phyloP scores from a whole-genome alignment of 1,284 basidiomycete species.

The Malassezia japonica region DNA sequence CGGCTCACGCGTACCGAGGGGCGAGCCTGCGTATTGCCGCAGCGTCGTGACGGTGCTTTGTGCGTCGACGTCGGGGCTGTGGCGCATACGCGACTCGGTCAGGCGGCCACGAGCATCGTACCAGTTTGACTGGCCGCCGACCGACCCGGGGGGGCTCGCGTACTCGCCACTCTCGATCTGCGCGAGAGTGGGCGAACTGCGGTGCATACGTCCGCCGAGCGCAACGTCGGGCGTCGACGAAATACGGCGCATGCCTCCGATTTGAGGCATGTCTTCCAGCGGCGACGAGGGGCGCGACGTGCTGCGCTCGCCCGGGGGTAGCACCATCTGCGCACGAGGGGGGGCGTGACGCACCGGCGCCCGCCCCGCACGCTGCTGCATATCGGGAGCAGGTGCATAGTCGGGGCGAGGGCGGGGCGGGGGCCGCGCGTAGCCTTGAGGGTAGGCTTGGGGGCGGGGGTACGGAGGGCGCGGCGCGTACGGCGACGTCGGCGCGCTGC shows the following conservation, averaged over 20 bases:
- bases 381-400: background rate
- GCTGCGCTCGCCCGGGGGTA: constrained; percentile 9
- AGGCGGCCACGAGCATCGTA: background rate
- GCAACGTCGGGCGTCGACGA: constrained; percentile 12
- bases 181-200: background rate
- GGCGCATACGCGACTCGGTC: background rate
- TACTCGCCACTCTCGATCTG: background rate
- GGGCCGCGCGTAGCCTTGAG: background rate
- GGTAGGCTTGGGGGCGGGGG: too few species aligned
- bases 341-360: background rate
- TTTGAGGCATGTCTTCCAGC: background rate
- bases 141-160: background rate
- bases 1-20: constrained; percentile 9
- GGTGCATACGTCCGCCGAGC: background rate
- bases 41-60: background rate
- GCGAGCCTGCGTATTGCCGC: background rate
- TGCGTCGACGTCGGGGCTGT: constrained; percentile 1
- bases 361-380: background rate
- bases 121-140: background rate
- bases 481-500: too few species aligned
- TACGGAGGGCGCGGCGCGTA: too few species aligned
- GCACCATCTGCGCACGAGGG: constrained; percentile 14
- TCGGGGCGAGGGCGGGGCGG: background rate
- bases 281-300: background rate
- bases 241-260: constrained; percentile 4